Percentiles rank a stretch among this genome's conserved stretches.
phyloP scores from a whole-genome alignment of 2,329 filamentous ascomycete genomes.

The Ceratocystis cubensis region DNA sequence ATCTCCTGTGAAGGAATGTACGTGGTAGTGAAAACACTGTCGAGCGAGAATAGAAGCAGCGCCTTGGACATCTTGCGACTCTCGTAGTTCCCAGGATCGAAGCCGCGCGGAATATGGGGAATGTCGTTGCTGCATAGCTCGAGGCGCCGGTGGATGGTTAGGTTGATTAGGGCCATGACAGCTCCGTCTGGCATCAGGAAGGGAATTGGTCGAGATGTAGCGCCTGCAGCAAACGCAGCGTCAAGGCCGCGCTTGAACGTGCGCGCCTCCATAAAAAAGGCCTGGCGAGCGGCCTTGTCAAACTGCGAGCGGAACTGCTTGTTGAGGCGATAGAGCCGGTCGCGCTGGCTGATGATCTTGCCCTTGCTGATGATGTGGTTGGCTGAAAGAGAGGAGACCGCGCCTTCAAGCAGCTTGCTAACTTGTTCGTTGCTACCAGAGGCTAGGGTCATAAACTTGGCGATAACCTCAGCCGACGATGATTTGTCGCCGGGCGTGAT shows the following conservation, averaged over 20 bases:
- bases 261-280: slow-evolving; percentile 46
- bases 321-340: slow-evolving; percentile 51
- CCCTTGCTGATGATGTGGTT: slow-evolving; percentile 46
- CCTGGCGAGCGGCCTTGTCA: slow-evolving; percentile 41
- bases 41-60: slow-evolving; percentile 51
- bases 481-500: slow-evolving; percentile 40
- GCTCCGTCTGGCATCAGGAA: slow-evolving; percentile 51
- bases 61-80: slow-evolving; percentile 54
- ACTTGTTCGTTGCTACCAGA: slow-evolving; percentile 30
- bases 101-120: slow-evolving; percentile 54
- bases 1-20: slow-evolving; percentile 47
- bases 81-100: slow-evolving; percentile 59
- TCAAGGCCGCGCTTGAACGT: slow-evolving; percentile 38
- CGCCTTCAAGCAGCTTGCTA: slow-evolving; percentile 36
- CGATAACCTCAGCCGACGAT: slow-evolving; percentile 36
- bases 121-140: slow-evolving; percentile 42
- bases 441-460: slow-evolving; percentile 41
- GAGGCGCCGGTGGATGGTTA: slow-evolving; percentile 48
- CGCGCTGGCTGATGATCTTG: slow-evolving; percentile 45
- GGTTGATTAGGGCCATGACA: slow-evolving; percentile 53
- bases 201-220: slow-evolving; percentile 30
- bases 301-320: slow-evolving; percentile 46
- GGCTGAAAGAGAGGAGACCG: slow-evolving; percentile 37
- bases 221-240: slow-evolving; percentile 28
- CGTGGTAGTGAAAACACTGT: slow-evolving; percentile 47